Conservation (phyloP, 2,329 filamentous ascomycete genomes). For the Allantophomopsis lycopodina region DNA sequence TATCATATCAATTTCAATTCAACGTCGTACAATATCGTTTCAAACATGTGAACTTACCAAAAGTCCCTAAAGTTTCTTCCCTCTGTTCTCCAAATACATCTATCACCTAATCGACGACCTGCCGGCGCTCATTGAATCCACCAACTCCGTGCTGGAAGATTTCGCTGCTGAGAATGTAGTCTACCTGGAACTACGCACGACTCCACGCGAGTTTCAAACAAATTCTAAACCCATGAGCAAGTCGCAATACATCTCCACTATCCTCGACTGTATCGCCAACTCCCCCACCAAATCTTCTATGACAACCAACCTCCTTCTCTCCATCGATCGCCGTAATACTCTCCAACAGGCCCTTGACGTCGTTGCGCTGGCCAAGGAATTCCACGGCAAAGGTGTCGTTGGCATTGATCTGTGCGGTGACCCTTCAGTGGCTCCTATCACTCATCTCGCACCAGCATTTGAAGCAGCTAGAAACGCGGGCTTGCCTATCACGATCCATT, state of each 20-base stretch:
- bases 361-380: constrained; percentile 39
- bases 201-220: constrained; percentile 48
- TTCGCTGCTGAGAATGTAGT: constrained; percentile 60
- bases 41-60: neutral
- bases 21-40: constrained; percentile 3
- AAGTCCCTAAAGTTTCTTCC: constrained; percentile 49
- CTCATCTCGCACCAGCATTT: constrained; percentile 46
- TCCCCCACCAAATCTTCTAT: constrained; percentile 24
- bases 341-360: constrained; percentile 44
- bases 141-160: constrained; percentile 46
- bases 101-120: constrained; percentile 59
- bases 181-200: constrained; percentile 72
- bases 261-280: constrained; percentile 48
- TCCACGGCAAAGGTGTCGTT: constrained; percentile 50
- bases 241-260: constrained; percentile 46
- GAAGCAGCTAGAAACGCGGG: constrained; percentile 35
- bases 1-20: neutral
- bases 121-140: constrained; percentile 45
- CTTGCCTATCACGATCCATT: constrained; percentile 60
- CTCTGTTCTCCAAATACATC: constrained; percentile 66
- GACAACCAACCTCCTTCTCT: constrained; percentile 55
- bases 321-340: constrained; percentile 54
- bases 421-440: constrained; percentile 41
- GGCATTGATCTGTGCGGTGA: constrained; percentile 60
- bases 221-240: constrained; percentile 29